phyloP scores from a whole-genome alignment of 2,329 filamentous ascomycete species.

The Tolypocladium inflatum region DNA sequence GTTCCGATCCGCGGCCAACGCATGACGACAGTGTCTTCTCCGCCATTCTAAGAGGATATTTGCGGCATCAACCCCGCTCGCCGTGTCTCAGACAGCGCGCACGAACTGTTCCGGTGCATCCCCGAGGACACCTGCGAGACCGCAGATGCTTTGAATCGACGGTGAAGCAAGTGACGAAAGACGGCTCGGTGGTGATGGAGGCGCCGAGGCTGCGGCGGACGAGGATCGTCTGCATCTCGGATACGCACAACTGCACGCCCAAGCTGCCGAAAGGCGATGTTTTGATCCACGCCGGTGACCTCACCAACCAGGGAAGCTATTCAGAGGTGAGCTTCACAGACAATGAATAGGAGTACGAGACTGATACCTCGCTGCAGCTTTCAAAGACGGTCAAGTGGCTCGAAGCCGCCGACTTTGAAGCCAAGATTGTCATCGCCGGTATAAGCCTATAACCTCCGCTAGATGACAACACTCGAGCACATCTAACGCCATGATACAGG shows the following conservation, averaged over 20 bases:
- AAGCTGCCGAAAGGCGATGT: constrained; percentile 64
- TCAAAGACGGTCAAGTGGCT: constrained; percentile 57
- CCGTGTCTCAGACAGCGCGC: background rate
- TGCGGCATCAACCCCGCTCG: background rate
- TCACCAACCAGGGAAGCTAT: constrained; percentile 62
- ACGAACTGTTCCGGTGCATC: background rate
- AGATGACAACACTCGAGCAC: background rate
- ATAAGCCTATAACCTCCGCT: constrained; percentile 6
- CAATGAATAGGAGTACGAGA: background rate
- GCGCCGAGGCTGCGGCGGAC: constrained; percentile 30
- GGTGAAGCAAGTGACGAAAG: background rate
- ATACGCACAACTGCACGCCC: constrained; percentile 60
- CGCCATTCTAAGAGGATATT: background rate
- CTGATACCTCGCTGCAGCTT: constrained; percentile 25
- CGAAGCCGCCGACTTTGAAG: constrained; percentile 55
- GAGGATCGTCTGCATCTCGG: constrained; percentile 65
- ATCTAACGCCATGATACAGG: constrained; percentile 31
- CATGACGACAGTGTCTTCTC: too few relatives aligned
- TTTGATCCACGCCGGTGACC: constrained; percentile 65
- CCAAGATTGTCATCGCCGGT: constrained; percentile 64
- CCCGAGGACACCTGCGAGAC: background rate
- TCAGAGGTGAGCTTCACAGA: constrained; percentile 31
- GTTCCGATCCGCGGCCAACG: background rate
- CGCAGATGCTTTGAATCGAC: background rate
- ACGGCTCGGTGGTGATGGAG: background rate